Percentiles rank a stretch among this genome's conserved stretches.
phyloP scores from a whole-genome alignment of 768 basidiomycete genomes.

The Termitomyces sp. region DNA sequence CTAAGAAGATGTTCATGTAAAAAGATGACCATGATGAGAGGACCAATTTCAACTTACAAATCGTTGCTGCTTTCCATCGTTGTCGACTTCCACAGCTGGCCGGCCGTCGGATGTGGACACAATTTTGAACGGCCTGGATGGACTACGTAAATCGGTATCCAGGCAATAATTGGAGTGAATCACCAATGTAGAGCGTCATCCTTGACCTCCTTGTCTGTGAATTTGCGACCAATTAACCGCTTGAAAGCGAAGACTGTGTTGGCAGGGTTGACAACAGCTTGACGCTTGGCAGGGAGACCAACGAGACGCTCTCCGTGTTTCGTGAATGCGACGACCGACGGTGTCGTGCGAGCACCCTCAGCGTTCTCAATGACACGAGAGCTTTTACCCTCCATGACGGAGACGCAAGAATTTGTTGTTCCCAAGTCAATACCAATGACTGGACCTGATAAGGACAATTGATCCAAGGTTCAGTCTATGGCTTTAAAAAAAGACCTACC shows the following conservation, averaged over 20 bases:
- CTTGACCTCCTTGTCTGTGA: slow-evolving; percentile 89
- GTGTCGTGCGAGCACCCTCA: slow-evolving; percentile 96
- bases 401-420: slow-evolving; percentile 87
- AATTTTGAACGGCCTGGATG: slow-evolving; percentile 72
- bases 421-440: slow-evolving; percentile 97
- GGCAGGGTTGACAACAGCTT: slow-evolving; percentile 90
- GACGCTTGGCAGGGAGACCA: slow-evolving; percentile 94
- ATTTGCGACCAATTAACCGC: slow-evolving; percentile 91
- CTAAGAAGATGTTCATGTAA: slow-evolving; percentile 31
- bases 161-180: slow-evolving; percentile 14
- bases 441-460: slow-evolving; percentile 44
- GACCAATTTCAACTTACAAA: slow-evolving; percentile 45
- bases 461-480: background rate
- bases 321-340: slow-evolving; percentile 97
- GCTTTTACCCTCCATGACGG: slow-evolving; percentile 93
- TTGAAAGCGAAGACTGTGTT: slow-evolving; percentile 96
- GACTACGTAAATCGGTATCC: background rate
- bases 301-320: slow-evolving; percentile 97
- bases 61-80: slow-evolving; percentile 75
- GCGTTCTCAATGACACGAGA: slow-evolving; percentile 96
- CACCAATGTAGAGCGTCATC: slow-evolving; percentile 85
- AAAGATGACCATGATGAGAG: background rate
- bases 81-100: slow-evolving; percentile 81
- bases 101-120: slow-evolving; percentile 66
- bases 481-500: slow-evolving; percentile 41